Evolutionary conservation across 129 eudicot genomes (phyloP).

Genomic region (Ambrosia artemisiifolia): DNA sequence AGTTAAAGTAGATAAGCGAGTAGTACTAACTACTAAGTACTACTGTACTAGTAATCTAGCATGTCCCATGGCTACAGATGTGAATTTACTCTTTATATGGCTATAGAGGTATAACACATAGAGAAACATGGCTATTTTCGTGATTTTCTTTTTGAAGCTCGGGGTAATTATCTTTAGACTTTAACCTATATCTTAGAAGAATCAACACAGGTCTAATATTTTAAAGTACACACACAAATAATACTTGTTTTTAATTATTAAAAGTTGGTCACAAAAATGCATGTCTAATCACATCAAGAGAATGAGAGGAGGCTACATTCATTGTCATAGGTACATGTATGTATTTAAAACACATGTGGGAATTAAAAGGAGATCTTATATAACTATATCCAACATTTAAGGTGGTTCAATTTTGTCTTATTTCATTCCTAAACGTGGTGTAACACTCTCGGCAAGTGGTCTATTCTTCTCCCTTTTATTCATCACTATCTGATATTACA

Average conservation of each 20-base stretch:
- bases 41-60: neutral
- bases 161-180: conserved; percentile 28
- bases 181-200: conserved; percentile 2
- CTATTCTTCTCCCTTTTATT: conserved; percentile 4
- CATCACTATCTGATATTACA: neutral
- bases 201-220: conserved; percentile 4
- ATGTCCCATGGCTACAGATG: neutral
- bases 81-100: neutral
- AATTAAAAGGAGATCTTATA: neutral
- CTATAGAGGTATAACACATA: neutral
- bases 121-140: neutral
- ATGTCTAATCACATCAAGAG: conserved; percentile 26
- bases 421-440: neutral
- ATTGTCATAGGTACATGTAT: neutral
- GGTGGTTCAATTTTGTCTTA: conserved; percentile 13
- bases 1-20: neutral
- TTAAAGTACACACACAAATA: conserved; percentile 23
- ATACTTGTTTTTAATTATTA: conserved; percentile 21
- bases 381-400: neutral
- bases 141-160: neutral
- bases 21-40: too few species aligned
- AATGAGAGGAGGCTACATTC: neutral
- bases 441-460: neutral
- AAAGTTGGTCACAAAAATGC: conserved; percentile 20
- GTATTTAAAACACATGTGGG: neutral